phyloP scores from a whole-genome alignment of 352 stramenopile genomes.

The Phytophthora tentaculata region DNA sequence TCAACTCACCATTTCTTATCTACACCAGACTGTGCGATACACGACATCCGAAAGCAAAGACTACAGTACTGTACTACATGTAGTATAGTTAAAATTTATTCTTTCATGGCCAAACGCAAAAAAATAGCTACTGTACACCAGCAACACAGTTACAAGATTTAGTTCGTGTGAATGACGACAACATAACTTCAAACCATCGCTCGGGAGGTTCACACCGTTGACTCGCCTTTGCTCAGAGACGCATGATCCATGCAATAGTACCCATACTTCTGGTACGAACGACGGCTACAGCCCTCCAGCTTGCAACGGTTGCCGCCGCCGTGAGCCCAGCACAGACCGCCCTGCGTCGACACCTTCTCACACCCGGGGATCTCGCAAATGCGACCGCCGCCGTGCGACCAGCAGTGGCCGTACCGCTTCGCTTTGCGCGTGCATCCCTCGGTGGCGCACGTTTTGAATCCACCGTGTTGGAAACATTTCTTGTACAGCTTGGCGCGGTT shows the following conservation, averaged over 20 bases:
- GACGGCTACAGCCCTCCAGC: slow-evolving; percentile 60
- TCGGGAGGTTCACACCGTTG: slow-evolving; percentile 1
- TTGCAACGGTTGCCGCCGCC: slow-evolving; percentile 68
- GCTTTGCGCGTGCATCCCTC: slow-evolving; percentile 69
- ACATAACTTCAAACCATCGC: too few relatives aligned
- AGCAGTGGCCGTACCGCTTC: slow-evolving; percentile 77
- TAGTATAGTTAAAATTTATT: too few relatives aligned
- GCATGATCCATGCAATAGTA: slow-evolving; percentile 70
- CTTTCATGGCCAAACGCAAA: too few relatives aligned
- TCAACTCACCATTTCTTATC: too few relatives aligned
- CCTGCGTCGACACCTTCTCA: slow-evolving; percentile 67
- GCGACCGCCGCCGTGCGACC: slow-evolving; percentile 70
- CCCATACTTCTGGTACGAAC: slow-evolving; percentile 72
- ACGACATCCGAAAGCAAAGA: too few relatives aligned
- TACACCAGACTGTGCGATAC: too few relatives aligned
- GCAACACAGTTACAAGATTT: too few relatives aligned
- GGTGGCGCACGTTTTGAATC: slow-evolving; percentile 73
- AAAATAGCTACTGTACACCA: too few relatives aligned
- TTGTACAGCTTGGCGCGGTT: slow-evolving; percentile 77
- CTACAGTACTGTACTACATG: too few relatives aligned
- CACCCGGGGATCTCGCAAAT: slow-evolving; percentile 67
- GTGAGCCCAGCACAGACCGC: slow-evolving; percentile 73
- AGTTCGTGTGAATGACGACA: too few relatives aligned
- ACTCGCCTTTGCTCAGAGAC: slow-evolving; percentile 26
- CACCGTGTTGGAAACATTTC: slow-evolving; percentile 71